Conservation (phyloP, 78 protist species). For the Dictyostelium discoideum region DNA sequence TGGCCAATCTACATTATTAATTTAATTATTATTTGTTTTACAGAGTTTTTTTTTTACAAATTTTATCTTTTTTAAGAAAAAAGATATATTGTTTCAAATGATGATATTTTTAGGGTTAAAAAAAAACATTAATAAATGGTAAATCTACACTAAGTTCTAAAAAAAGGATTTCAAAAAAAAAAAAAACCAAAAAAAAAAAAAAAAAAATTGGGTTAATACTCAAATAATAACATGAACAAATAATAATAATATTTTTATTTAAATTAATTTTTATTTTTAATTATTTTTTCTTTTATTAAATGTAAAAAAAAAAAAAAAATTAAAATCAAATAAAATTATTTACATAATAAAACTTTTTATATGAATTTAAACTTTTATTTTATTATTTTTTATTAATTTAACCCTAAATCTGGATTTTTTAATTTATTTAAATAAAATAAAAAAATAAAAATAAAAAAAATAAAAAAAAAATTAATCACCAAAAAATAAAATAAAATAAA, state of each 20-base stretch:
- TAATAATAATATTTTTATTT: not conserved
- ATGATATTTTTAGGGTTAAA: not conserved
- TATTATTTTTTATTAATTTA: too few relatives aligned
- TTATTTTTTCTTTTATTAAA: too few relatives aligned
- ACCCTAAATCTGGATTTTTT: too few relatives aligned
- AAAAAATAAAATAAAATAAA: too few relatives aligned
- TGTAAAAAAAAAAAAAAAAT: too few relatives aligned
- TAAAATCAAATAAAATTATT: too few relatives aligned
- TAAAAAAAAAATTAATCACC: too few relatives aligned
- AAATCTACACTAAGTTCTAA: not conserved
- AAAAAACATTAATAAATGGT: not conserved
- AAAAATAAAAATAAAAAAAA: too few relatives aligned
- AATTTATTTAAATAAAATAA: too few relatives aligned
- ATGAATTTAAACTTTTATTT: too few relatives aligned
- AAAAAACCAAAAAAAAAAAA: not conserved
- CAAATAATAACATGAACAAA: not conserved
- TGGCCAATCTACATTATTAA: not conserved
- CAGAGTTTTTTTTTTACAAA: not conserved
- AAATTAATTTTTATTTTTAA: too few relatives aligned
- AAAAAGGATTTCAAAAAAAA: not conserved
- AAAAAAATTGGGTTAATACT: not conserved
- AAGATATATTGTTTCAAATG: not conserved
- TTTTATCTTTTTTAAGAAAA: not conserved
- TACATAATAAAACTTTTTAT: too few relatives aligned
- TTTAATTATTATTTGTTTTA: not conserved